Conservation (phyloP, 139 green algal genomes). For the Haematococcus lacustris region DNA sequence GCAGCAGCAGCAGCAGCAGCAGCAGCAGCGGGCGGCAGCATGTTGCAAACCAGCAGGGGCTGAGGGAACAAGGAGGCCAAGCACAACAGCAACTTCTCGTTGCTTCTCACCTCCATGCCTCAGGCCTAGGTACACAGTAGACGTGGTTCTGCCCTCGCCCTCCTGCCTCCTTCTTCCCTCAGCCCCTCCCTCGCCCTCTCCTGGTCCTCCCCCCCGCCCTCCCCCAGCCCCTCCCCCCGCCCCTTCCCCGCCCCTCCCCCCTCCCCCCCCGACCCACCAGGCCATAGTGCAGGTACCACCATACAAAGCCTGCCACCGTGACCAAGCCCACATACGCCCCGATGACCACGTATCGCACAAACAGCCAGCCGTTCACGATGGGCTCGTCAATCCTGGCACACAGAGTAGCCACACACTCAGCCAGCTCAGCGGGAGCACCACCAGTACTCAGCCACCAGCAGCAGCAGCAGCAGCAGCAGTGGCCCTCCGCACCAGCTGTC, state of each 20-base stretch:
- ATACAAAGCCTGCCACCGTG: conserved; percentile 81
- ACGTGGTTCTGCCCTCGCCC: no score
- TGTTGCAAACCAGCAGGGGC: neutral
- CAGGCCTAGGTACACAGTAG: no score
- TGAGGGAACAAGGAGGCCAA: no score
- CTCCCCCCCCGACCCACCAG: no score
- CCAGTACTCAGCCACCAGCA: neutral
- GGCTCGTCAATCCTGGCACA: conserved; percentile 57
- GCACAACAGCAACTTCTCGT: neutral
- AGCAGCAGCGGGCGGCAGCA: neutral
- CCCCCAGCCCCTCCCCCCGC: no score
- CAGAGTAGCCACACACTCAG: conserved; percentile 3
- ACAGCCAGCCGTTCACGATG: conserved; percentile 89
- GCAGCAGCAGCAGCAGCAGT: no score
- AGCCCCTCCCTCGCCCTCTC: no score
- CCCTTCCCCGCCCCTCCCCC: no score
- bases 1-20: neutral
- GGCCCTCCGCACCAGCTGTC: neutral
- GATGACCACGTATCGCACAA: conserved; percentile 76
- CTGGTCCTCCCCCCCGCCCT: no score
- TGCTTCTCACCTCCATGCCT: no score
- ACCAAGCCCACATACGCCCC: conserved; percentile 84
- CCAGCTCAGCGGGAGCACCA: neutral
- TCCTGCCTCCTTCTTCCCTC: no score
- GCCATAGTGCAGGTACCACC: conserved; percentile 68